Conservation (phyloP, 2,329 filamentous ascomycete species). For the Penicillium sp. region DNA sequence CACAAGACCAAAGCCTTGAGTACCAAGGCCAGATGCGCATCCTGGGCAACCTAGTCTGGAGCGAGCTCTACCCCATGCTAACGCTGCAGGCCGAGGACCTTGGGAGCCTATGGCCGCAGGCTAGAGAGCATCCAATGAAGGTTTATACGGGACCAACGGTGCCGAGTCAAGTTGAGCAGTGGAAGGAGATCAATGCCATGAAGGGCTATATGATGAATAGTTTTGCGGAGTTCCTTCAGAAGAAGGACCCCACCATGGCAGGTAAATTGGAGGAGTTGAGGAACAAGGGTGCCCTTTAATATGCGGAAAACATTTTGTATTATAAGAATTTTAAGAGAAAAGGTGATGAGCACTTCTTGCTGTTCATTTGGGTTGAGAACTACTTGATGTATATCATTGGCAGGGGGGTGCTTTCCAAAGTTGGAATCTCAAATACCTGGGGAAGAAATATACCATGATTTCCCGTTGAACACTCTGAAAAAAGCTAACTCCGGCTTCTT, state of each 20-base stretch:
- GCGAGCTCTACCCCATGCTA: constrained; percentile 24
- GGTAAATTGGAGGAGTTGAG: too few species aligned
- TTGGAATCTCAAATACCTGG: too few species aligned
- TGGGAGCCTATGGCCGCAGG: constrained; percentile 25
- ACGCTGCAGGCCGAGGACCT: constrained; percentile 12
- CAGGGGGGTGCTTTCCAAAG: too few species aligned
- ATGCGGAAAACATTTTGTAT: too few species aligned
- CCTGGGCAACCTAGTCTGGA: constrained; percentile 28
- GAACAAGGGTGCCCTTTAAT: too few species aligned
- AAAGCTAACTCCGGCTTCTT: too few species aligned
- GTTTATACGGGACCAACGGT: constrained; percentile 27
- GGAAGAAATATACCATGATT: too few species aligned
- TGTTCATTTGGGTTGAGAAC: too few species aligned
- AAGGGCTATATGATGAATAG: constrained; percentile 8
- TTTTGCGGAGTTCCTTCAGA: constrained; percentile 5
- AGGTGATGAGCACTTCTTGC: too few species aligned
- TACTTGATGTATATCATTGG: too few species aligned
- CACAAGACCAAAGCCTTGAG: not conserved
- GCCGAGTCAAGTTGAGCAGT: constrained; percentile 11
- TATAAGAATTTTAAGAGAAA: too few species aligned
- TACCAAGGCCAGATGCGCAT: constrained; percentile 27
- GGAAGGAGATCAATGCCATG: constrained; percentile 4
- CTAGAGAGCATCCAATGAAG: constrained; percentile 25
- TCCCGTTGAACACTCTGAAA: too few species aligned
- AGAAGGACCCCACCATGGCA: constrained; percentile 9